Conservation (phyloP, 345 rosid species). For the Carallia pectinifolia region DNA sequence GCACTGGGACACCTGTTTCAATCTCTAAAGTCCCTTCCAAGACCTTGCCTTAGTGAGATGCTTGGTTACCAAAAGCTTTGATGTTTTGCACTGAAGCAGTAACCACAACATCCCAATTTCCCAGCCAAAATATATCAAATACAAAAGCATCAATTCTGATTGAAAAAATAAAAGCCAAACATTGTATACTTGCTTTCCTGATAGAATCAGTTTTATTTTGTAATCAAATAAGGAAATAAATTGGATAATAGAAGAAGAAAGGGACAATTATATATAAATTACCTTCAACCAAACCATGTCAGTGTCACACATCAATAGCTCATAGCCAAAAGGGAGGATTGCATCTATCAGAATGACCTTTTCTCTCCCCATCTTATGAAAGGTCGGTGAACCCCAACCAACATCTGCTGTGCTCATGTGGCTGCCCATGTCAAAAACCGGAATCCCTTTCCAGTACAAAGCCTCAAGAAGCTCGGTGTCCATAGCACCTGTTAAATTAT, state of each 20-base stretch:
- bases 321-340: conserved; percentile 83
- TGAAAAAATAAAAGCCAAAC: no score
- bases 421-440: conserved; percentile 98
- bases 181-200: no score
- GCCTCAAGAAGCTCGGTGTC: conserved; percentile 88
- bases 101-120: neutral
- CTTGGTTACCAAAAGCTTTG: no score
- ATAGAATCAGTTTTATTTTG: no score
- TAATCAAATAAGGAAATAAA: neutral
- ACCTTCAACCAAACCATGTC: conserved; percentile 99
- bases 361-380: conserved; percentile 99
- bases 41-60: neutral
- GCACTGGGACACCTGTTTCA: neutral
- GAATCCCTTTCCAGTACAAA: conserved; percentile 95
- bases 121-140: neutral
- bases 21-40: neutral
- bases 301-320: conserved; percentile 93
- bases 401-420: conserved; percentile 91
- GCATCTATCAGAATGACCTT: conserved; percentile 83
- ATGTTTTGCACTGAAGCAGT: no score
- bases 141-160: neutral
- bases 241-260: neutral
- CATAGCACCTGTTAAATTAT: conserved; percentile 72
- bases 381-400: conserved; percentile 98
- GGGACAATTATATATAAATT: neutral